A percentile compares a stretch with the other conserved stretches of the same genome.
Evolutionary conservation across 116 monocot genomes (phyloP).

Genomic region (Posidonia oceanica): DNA sequence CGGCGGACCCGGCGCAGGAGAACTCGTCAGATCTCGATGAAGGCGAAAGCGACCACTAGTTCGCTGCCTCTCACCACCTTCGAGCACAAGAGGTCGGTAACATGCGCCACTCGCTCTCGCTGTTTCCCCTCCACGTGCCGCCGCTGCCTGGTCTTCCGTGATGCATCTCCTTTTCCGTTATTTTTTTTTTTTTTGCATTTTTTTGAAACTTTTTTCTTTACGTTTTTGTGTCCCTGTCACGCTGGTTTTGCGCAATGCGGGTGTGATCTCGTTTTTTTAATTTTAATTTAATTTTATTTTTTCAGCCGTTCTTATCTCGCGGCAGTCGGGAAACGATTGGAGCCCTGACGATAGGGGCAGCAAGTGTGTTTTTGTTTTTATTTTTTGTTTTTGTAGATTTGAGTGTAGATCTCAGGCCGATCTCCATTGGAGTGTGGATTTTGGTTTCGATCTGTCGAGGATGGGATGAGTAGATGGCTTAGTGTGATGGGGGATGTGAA

Average conservation of each 20-base stretch:
- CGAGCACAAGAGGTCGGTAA: slow-evolving; percentile 50
- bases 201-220: not conserved
- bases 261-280: not conserved
- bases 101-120: too few relatives aligned
- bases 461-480: not conserved
- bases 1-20: not conserved
- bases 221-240: not conserved
- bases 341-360: not conserved
- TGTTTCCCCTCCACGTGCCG: slow-evolving; percentile 18
- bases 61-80: slow-evolving; percentile 30
- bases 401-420: not conserved
- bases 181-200: not conserved
- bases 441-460: not conserved
- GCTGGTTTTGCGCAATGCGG: slow-evolving; percentile 1
- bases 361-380: not conserved
- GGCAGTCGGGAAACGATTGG: not conserved
- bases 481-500: not conserved
- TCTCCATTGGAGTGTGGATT: too few relatives aligned
- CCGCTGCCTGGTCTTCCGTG: not conserved
- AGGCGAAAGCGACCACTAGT: slow-evolving; percentile 9
- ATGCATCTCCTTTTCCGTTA: not conserved
- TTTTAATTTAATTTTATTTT: too few relatives aligned
- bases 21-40: slow-evolving; percentile 1
- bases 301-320: not conserved
- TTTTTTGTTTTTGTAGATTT: not conserved